Evolutionary conservation across 2,329 filamentous ascomycete species (phyloP).

Genomic region (Fusarium sp.): DNA sequence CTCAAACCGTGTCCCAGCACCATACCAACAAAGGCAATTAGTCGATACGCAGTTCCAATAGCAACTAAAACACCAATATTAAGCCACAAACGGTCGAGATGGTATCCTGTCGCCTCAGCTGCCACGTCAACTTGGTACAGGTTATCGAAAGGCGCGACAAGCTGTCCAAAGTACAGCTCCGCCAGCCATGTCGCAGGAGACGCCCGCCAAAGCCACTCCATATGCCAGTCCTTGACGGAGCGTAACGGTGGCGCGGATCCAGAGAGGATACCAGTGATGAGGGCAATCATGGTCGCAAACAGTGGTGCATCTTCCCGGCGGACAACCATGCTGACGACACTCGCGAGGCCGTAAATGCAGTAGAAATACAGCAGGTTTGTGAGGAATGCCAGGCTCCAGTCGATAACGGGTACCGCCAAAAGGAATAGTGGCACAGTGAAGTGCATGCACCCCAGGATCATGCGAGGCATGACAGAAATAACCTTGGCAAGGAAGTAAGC

Average conservation of each 20-base stretch:
- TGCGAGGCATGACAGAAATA: slow-evolving; percentile 63
- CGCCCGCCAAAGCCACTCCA: slow-evolving; percentile 68
- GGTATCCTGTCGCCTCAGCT: slow-evolving; percentile 58
- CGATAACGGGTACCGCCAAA: slow-evolving; percentile 63
- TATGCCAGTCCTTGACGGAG: slow-evolving; percentile 63
- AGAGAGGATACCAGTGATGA: slow-evolving; percentile 67
- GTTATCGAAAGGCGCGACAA: slow-evolving; percentile 62
- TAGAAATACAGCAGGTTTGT: slow-evolving; percentile 69
- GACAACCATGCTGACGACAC: slow-evolving; percentile 65
- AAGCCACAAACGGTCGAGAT: slow-evolving; percentile 57
- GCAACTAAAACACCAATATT: slow-evolving; percentile 60
- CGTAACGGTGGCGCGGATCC: slow-evolving; percentile 65
- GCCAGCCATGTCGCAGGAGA: slow-evolving; percentile 68
- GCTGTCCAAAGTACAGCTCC: slow-evolving; percentile 67
- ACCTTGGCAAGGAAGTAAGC: slow-evolving; percentile 70
- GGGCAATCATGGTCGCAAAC: slow-evolving; percentile 65
- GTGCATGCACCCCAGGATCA: slow-evolving; percentile 65
- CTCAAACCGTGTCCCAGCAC: slow-evolving; percentile 40
- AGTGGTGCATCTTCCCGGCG: slow-evolving; percentile 69
- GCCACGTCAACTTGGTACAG: slow-evolving; percentile 65
- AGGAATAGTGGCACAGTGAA: slow-evolving; percentile 65
- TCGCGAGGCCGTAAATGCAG: slow-evolving; percentile 68
- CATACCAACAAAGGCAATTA: slow-evolving; percentile 55
- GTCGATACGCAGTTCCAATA: slow-evolving; percentile 60
- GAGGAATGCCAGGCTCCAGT: slow-evolving; percentile 62